Percentiles rank a stretch among this genome's conserved stretches.
Conservation (phyloP, 805 yeast species). For the Suhomyces vadensis region DNA sequence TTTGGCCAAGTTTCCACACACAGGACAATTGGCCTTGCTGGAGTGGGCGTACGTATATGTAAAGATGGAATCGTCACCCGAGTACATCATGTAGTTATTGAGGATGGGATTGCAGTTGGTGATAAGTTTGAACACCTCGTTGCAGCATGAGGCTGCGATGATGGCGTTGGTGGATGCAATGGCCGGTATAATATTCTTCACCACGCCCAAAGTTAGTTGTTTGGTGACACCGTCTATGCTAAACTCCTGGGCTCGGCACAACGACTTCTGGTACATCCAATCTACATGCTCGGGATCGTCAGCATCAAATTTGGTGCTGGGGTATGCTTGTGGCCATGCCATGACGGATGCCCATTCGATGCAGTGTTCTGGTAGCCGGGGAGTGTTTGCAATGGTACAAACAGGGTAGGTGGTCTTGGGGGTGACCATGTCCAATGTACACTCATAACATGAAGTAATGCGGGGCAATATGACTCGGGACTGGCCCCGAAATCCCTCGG, state of each 20-base stretch:
- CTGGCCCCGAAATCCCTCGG: slow-evolving; percentile 93
- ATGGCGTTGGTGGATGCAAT: slow-evolving; percentile 93
- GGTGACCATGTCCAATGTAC: slow-evolving; percentile 76
- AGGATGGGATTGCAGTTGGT: slow-evolving; percentile 67
- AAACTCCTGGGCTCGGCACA: slow-evolving; percentile 59
- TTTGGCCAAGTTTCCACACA: slow-evolving; percentile 59
- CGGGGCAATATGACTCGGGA: slow-evolving; percentile 84
- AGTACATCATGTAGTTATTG: slow-evolving; percentile 81
- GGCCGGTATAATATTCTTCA: slow-evolving; percentile 90
- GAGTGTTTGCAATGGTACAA: slow-evolving; percentile 92
- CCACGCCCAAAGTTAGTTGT: slow-evolving; percentile 77
- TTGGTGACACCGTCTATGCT: slow-evolving; percentile 76
- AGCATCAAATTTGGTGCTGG: slow-evolving; percentile 56
- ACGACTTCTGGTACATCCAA: slow-evolving; percentile 58
- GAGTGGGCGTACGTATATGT: slow-evolving; percentile 70
- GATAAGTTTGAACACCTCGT: slow-evolving; percentile 78
- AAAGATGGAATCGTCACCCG: slow-evolving; percentile 79
- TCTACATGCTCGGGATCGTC: slow-evolving; percentile 68
- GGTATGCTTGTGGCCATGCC: slow-evolving; percentile 63
- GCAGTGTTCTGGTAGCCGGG: slow-evolving; percentile 93
- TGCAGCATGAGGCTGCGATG: slow-evolving; percentile 85
- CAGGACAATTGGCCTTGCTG: slow-evolving; percentile 64
- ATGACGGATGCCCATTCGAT: slow-evolving; percentile 84
- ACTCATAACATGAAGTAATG: slow-evolving; percentile 87
- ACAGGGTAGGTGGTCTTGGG: slow-evolving; percentile 73